These are phyloP conservation scores for Globisporangium nagaii DNA, from an alignment of 352 stramenopile species.

Conservation along the genomic window DNA sequence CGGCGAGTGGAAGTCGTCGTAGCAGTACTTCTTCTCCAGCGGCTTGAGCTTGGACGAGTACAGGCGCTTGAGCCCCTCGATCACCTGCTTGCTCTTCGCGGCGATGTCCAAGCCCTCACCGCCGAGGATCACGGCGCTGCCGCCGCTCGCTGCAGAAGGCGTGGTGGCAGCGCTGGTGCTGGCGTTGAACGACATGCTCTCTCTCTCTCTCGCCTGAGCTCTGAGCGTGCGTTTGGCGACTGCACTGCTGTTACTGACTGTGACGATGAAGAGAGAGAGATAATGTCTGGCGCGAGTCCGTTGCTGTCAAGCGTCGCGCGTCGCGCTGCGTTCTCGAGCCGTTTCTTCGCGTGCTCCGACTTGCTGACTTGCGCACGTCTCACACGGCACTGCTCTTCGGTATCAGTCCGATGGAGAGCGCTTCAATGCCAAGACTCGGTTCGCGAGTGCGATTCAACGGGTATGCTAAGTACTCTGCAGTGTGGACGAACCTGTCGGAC, in stretches of 20 bases:
- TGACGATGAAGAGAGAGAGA: too few species aligned
- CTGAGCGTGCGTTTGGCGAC: neutral
- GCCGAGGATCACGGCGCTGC: conserved; percentile 24
- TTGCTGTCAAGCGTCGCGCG: conserved; percentile 1
- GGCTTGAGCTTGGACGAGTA: conserved; percentile 74
- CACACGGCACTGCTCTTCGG: too few species aligned
- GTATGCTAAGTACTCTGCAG: too few species aligned
- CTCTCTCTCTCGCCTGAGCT: neutral
- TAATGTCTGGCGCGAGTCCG: neutral
- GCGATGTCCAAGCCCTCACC: conserved; percentile 66
- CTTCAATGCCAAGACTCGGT: too few species aligned
- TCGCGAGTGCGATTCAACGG: too few species aligned
- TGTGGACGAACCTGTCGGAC: too few species aligned
- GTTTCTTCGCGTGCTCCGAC: neutral
- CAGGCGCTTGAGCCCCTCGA: conserved; percentile 76
- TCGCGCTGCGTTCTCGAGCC: too few species aligned
- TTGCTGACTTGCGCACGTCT: too few species aligned
- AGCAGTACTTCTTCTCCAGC: conserved; percentile 90
- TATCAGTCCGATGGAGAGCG: too few species aligned
- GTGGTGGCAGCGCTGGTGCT: neutral
- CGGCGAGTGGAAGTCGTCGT: conserved; percentile 91
- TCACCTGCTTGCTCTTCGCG: conserved; percentile 59
- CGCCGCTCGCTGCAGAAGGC: neutral
- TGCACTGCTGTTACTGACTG: too few species aligned
- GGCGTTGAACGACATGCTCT: conserved; percentile 3